A percentile compares a stretch with the other conserved stretches of the same genome.
phyloP scores from a whole-genome alignment of 768 basidiomycete genomes.

The Suillus bovinus region DNA sequence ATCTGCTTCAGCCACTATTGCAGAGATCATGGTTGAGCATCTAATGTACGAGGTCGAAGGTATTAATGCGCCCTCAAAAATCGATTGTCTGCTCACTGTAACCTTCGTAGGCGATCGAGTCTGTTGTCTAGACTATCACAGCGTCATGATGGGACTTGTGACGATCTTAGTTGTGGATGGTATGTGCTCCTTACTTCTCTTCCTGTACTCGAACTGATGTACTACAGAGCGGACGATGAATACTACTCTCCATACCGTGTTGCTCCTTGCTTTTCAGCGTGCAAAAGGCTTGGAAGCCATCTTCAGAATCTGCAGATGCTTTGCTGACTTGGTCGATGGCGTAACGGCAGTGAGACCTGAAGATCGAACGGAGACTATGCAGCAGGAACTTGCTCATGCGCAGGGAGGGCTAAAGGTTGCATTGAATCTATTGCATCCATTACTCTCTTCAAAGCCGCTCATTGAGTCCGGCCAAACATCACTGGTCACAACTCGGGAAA shows the following conservation, averaged over 20 bases:
- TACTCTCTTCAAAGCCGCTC: constrained; percentile 78
- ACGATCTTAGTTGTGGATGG: constrained; percentile 60
- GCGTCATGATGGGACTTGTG: constrained; percentile 53
- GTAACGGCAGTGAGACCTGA: constrained; percentile 51
- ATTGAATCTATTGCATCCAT: constrained; percentile 70
- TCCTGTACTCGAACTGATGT: constrained; percentile 4
- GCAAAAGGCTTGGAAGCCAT: constrained; percentile 70
- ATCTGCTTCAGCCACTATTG: constrained; percentile 67
- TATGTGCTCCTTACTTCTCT: constrained; percentile 29
- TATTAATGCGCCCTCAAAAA: constrained; percentile 26
- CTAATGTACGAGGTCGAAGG: constrained; percentile 54
- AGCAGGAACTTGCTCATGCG: constrained; percentile 72
- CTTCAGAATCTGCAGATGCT: constrained; percentile 54
- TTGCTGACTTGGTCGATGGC: constrained; percentile 58
- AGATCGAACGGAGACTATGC: constrained; percentile 55
- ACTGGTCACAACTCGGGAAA: constrained; percentile 71
- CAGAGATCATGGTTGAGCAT: constrained; percentile 72
- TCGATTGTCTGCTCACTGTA: not conserved
- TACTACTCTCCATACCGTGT: constrained; percentile 78
- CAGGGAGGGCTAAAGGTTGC: constrained; percentile 82
- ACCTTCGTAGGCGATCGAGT: constrained; percentile 39
- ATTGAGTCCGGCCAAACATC: constrained; percentile 85
- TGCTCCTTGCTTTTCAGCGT: constrained; percentile 73
- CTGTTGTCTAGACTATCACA: constrained; percentile 49
- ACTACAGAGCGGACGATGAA: constrained; percentile 70